These are phyloP conservation scores for Xylaria multiplex DNA, from an alignment of 2,329 filamentous ascomycete genomes.

Conservation along the genomic window DNA sequence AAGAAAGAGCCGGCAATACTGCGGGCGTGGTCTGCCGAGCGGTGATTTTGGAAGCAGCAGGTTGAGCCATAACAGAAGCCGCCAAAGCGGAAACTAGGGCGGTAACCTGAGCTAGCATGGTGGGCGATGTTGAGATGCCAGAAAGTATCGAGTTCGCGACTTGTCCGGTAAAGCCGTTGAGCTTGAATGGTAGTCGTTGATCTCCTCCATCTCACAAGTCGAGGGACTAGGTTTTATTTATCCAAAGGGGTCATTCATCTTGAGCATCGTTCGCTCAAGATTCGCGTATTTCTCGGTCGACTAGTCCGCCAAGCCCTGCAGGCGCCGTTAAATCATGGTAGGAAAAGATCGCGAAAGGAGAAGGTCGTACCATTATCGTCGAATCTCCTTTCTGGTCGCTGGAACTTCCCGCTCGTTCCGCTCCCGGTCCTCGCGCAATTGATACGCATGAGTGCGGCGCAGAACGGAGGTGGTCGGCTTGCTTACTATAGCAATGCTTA, in stretches of 20 bases:
- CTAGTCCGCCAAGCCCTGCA: constrained; percentile 10
- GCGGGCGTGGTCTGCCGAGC: constrained; percentile 3
- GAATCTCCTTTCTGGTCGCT: not conserved
- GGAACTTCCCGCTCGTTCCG: not conserved
- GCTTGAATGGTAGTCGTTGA: not conserved
- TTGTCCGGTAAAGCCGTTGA: not conserved
- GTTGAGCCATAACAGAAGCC: constrained; percentile 13
- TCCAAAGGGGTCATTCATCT: too few species aligned
- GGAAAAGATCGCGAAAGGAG: not conserved
- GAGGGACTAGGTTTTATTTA: too few species aligned
- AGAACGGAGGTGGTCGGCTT: not conserved
- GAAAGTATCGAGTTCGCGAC: not conserved
- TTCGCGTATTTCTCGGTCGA: not conserved
- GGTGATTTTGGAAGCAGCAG: not conserved
- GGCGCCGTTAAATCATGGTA: not conserved
- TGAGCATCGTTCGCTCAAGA: too few species aligned
- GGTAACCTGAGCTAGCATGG: too few species aligned
- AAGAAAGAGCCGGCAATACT: constrained; percentile 6
- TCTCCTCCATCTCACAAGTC: not conserved
- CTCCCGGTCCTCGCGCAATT: not conserved
- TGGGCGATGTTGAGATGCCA: too few species aligned
- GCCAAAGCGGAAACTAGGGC: constrained; percentile 2
- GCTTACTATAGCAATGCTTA: constrained; percentile 20
- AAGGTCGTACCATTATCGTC: constrained; percentile 4
- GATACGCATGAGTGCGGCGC: constrained; percentile 5